A percentile compares a stretch with the other conserved stretches of the same genome.
These are phyloP conservation scores for Strigomonas culicis DNA, from an alignment of 208 protist genomes.

Conservation along the genomic window DNA sequence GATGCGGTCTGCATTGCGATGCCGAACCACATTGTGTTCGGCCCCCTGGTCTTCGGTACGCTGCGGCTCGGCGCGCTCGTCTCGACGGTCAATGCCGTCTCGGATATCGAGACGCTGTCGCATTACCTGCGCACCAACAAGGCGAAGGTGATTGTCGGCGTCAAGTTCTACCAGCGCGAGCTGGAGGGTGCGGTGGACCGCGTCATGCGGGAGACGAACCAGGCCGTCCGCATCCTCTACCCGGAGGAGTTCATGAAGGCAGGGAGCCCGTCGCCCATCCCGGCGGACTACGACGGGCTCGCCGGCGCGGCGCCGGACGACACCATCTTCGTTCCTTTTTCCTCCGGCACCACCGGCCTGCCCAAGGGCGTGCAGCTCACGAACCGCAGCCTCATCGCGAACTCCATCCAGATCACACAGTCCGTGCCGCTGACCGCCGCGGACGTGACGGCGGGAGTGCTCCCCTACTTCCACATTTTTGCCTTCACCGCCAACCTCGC, in stretches of 20 bases:
- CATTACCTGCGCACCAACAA: slow-evolving; percentile 17
- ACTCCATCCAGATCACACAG: slow-evolving; percentile 21
- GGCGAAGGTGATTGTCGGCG: slow-evolving; percentile 23
- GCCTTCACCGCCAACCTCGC: slow-evolving; percentile 53
- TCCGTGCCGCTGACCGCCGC: slow-evolving; percentile 8
- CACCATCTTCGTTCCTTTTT: slow-evolving; percentile 21
- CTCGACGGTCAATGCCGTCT: slow-evolving; percentile 24
- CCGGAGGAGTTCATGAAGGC: background rate
- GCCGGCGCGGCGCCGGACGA: slow-evolving; percentile 11
- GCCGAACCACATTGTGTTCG: slow-evolving; percentile 17
- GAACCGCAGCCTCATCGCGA: slow-evolving; percentile 12
- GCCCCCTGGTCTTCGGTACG: slow-evolving; percentile 18
- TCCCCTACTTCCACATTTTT: slow-evolving; percentile 70
- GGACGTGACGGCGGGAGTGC: background rate
- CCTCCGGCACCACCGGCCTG: slow-evolving; percentile 24
- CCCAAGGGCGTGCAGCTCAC: slow-evolving; percentile 63
- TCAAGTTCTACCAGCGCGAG: slow-evolving; percentile 10
- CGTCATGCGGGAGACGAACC: background rate
- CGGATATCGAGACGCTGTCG: slow-evolving; percentile 14
- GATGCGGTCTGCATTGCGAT: slow-evolving; percentile 5
- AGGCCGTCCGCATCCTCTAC: background rate
- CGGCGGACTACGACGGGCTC: slow-evolving; percentile 8
- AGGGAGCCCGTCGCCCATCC: background rate
- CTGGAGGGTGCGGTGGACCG: background rate
- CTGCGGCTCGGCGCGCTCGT: slow-evolving; percentile 30